A percentile compares a stretch with the other conserved stretches of the same genome.
phyloP scores from a whole-genome alignment of 352 stramenopile genomes.

The Phytopythium sindhum region DNA sequence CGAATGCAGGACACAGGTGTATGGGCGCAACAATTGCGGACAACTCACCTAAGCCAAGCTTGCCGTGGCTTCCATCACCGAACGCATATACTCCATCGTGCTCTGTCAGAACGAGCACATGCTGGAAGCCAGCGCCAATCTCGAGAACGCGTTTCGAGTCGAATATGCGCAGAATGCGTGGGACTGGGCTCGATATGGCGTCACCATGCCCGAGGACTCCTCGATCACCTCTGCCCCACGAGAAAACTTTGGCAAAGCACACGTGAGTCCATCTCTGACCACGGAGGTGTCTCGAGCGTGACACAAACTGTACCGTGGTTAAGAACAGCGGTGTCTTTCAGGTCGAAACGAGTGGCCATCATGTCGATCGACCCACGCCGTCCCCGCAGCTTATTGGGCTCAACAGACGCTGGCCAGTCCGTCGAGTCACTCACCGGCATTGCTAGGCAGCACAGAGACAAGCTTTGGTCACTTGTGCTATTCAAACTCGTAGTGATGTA shows the following conservation, averaged over 20 bases:
- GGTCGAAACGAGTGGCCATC: conserved; percentile 12
- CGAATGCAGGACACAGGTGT: background rate
- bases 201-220: conserved; percentile 61
- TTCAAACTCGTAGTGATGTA: background rate
- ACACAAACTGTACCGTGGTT: conserved; percentile 25
- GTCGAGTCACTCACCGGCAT: conserved; percentile 11
- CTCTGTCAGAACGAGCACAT: conserved; percentile 73
- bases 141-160: conserved; percentile 48
- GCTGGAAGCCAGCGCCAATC: conserved; percentile 50
- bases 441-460: conserved; percentile 6
- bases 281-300: background rate
- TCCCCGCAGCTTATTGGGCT: conserved; percentile 14
- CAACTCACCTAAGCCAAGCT: conserved; percentile 31
- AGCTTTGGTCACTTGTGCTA: background rate
- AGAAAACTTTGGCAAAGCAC: conserved; percentile 38
- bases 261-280: background rate
- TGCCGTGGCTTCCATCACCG: conserved; percentile 55
- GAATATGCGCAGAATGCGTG: conserved; percentile 51
- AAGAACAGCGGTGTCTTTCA: conserved; percentile 19
- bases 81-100: conserved; percentile 66
- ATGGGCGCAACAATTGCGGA: background rate
- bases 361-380: conserved; percentile 15
- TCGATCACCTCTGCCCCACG: conserved; percentile 62
- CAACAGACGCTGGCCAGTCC: conserved; percentile 7
- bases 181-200: conserved; percentile 29